Conservation (phyloP, 495 filamentous ascomycete genomes). For the Cercophora scortea region DNA sequence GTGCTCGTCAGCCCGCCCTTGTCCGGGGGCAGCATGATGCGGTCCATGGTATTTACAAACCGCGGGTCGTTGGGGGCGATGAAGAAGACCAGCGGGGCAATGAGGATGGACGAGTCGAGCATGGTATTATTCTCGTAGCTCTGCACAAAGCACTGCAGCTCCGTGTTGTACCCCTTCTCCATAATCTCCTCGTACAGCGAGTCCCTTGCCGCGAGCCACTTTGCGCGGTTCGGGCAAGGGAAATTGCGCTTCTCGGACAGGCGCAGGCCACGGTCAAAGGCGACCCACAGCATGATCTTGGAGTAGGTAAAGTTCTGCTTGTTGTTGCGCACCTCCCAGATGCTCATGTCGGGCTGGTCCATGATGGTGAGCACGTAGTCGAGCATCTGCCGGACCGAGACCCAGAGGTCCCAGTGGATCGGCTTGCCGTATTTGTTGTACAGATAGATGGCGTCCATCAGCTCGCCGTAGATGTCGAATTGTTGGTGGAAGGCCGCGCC, state of each 20-base stretch:
- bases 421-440: constrained; percentile 74
- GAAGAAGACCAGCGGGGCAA: constrained; percentile 69
- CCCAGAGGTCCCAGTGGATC: constrained; percentile 63
- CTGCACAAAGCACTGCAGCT: constrained; percentile 59
- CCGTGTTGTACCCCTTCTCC: constrained; percentile 57
- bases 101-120: constrained; percentile 62
- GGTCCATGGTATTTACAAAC: constrained; percentile 60
- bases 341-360: constrained; percentile 62
- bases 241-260: constrained; percentile 62
- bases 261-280: constrained; percentile 62
- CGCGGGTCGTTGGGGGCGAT: constrained; percentile 65
- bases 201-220: constrained; percentile 56
- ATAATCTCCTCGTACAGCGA: constrained; percentile 65
- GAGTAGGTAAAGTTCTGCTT: constrained; percentile 68
- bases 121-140: constrained; percentile 61
- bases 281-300: constrained; percentile 72
- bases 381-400: constrained; percentile 20
- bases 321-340: constrained; percentile 68
- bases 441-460: constrained; percentile 67
- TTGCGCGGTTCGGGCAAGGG: constrained; percentile 56
- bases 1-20: constrained; percentile 66
- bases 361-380: constrained; percentile 49
- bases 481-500: constrained; percentile 67
- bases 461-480: constrained; percentile 69
- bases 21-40: constrained; percentile 56